Base-by-base conservation (phyloP, 2,329 filamentous ascomycete species). In the Arthrobotrys megalospora region DNA sequence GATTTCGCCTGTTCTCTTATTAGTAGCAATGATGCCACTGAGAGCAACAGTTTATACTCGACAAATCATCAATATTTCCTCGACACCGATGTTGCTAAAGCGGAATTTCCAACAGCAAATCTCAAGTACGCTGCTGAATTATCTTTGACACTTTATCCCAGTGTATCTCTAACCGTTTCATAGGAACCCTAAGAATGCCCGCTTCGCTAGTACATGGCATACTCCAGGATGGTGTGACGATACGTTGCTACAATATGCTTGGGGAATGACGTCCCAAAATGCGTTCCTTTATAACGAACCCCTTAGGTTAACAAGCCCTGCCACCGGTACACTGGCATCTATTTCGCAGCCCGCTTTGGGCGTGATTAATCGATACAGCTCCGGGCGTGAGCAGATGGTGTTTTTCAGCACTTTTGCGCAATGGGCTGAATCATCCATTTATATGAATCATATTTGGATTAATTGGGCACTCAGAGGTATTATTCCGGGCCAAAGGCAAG, bases 371-470 rank as follows among this genome's bases (percentile, higher is more conserved):
- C 86, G 87, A 73, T 87, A 89, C 80, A 84, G 84, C 68, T 67
- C 52, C 21, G 86, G 86, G 14, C 86, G 89, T 76, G 85, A 90
- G 83, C 89, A 90, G 83, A 89, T 90, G 88, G 89, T 86, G 1
- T 90, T 88, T 84, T 90, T 90, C 84, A 86, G 87, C 66, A 83
- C 85, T 8, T 89, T 88, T 80, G 87, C 87, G 45, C 85, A 86
- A 7, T 88, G 87, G 87, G 86, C 86, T n/a, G 67, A 68, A 50
- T 21, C 68, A 14, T 67, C 67, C 10, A 62, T 72, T 6, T 78
- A 72, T 68, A 71, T 78, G 67, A 72, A 73, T 21, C 75, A 78
- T 43, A 78, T 78, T 24, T 78, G 75, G 75, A 78, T 73, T 21
- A 63, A 78, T 41, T 78, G 75, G 75, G 75, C 62, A 0, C 55